Conservation (phyloP, 2,329 filamentous ascomycete genomes). For the Fusarium xyrophilum region DNA sequence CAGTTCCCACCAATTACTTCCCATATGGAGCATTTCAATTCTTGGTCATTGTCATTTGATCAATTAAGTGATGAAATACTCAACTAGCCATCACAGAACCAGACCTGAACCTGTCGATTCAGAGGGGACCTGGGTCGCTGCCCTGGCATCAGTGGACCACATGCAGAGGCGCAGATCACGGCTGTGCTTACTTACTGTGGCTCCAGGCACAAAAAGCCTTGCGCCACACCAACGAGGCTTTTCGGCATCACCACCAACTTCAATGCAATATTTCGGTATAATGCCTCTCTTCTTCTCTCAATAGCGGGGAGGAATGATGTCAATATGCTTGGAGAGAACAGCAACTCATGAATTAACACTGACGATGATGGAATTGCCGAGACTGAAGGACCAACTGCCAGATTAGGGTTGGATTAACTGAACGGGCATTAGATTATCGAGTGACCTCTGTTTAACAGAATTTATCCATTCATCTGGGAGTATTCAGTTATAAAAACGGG, state of each 20-base stretch:
- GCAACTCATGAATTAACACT: accelerated
- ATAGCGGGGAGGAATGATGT: neutral
- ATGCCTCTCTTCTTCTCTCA: neutral
- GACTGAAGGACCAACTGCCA: neutral
- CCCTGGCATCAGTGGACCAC: constrained; percentile 11
- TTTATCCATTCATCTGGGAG: accelerated
- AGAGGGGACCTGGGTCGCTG: constrained; percentile 1
- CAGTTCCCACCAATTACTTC: neutral
- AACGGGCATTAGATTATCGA: neutral
- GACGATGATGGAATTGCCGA: neutral
- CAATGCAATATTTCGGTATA: neutral
- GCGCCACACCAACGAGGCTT: constrained; percentile 28
- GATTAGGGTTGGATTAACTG: too few relatives aligned
- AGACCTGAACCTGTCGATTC: neutral
- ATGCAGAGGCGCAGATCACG: constrained; percentile 24
- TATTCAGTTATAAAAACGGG: neutral
- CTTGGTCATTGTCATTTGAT: too few relatives aligned
- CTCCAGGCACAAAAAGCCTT: constrained; percentile 16
- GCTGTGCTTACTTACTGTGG: constrained; percentile 25
- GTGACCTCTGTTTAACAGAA: neutral
- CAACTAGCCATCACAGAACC: neutral
- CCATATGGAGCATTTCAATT: neutral
- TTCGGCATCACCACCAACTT: constrained; percentile 21
- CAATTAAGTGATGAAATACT: too few relatives aligned
- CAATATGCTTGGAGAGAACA: neutral